phyloP scores from a whole-genome alignment of 169 alveolate species.

The Cryptosporidium meleagridis region DNA sequence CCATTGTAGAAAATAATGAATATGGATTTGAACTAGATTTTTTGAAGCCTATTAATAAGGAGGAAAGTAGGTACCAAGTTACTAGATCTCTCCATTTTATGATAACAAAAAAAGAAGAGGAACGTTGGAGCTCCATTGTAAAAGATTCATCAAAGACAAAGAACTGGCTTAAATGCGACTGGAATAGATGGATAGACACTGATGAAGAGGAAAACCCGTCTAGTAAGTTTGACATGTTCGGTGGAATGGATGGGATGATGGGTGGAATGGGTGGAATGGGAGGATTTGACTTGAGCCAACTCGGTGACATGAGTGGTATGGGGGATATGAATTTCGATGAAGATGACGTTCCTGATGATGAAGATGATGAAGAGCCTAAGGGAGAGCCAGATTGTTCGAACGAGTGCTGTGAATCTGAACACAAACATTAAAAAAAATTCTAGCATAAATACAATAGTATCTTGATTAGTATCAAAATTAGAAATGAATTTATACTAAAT shows the following conservation, averaged over 20 bases:
- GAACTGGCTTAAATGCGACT: slow-evolving; percentile 80
- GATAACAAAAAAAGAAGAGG: slow-evolving; percentile 76
- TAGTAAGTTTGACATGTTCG: slow-evolving; percentile 77
- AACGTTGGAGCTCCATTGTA: slow-evolving; percentile 77
- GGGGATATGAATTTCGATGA: slow-evolving; percentile 77
- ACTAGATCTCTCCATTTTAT: slow-evolving; percentile 80
- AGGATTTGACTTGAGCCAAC: slow-evolving; percentile 76
- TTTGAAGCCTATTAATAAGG: slow-evolving; percentile 75
- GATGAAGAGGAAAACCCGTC: slow-evolving; percentile 82
- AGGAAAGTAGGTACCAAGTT: slow-evolving; percentile 79
- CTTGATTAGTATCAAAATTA: background rate
- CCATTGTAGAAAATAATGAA: slow-evolving; percentile 54
- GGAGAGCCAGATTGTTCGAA: slow-evolving; percentile 1
- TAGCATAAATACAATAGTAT: background rate
- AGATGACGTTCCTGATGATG: slow-evolving; percentile 39
- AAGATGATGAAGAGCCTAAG: slow-evolving; percentile 52
- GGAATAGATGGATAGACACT: slow-evolving; percentile 83
- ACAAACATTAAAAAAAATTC: background rate
- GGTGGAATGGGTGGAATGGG: slow-evolving; percentile 75
- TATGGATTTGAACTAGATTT: slow-evolving; percentile 76
- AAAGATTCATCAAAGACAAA: slow-evolving; percentile 77
- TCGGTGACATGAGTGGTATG: slow-evolving; percentile 78
- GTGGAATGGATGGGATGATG: slow-evolving; percentile 76
- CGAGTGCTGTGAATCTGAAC: slow-evolving; percentile 2
- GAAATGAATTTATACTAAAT: background rate